These are phyloP conservation scores for Vicia villosa DNA, from an alignment of 306 rosid species.

Conservation along the genomic window DNA sequence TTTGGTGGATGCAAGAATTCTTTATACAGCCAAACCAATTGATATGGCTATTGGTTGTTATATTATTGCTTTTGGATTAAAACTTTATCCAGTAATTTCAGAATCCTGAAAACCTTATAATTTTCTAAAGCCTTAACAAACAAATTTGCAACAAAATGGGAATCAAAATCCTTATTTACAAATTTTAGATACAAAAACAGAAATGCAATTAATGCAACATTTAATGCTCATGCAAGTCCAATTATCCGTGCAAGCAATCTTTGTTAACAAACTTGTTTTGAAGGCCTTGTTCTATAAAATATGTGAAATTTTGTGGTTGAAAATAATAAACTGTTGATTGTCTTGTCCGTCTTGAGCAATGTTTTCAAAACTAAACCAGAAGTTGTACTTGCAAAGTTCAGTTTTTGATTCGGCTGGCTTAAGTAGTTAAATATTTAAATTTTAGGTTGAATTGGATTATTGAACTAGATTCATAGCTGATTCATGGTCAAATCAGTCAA, in stretches of 20 bases:
- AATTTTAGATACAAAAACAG: neutral
- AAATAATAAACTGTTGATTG: constrained; percentile 1
- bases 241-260: constrained; percentile 6
- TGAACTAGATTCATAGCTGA: neutral
- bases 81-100: neutral
- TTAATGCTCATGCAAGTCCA: neutral
- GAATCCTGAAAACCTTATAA: neutral
- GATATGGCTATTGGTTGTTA: neutral
- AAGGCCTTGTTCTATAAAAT: constrained; percentile 1
- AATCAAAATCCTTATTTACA: neutral
- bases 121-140: neutral
- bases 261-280: neutral
- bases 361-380: constrained; percentile 2
- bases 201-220: constrained; percentile 1
- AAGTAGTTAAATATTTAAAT: neutral
- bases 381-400: neutral
- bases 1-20: neutral
- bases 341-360: neutral
- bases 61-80: neutral
- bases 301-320: neutral
- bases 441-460: neutral
- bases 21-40: neutral
- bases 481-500: neutral
- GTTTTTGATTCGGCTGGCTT: neutral
- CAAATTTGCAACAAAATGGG: neutral